Evolutionary conservation across 1,139 yeast species (phyloP), one percentile per base, ranked within the genome.

Genomic region (Suhomyces bribrorum): DNA sequence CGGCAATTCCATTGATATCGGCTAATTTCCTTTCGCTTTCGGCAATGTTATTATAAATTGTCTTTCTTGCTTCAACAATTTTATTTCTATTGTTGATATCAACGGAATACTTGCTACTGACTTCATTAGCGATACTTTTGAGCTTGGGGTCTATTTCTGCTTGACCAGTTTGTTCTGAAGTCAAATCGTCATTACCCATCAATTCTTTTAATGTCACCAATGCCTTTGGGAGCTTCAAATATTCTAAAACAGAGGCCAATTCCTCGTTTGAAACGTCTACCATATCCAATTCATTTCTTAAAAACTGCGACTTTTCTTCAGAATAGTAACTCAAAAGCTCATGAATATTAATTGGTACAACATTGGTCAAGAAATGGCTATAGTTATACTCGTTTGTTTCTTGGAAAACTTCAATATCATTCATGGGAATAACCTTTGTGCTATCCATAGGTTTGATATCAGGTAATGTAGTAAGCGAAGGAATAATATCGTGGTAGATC

Each of bases 281-380:
- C 47, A 76, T 74, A 45, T 89, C 97, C 34, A 83, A 73, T 54
- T 87, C 92, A 38, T 70, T 73, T 50, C 98, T 74, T 37, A 89
- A 64, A 36, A 87, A 63, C 45, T 79, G 81, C 0, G 96, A 90
- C 60, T 88, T 86, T 56, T 86, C 90, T 56, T 92, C 98, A 0
- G 96, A 86, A 58, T 92, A 92, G 48, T 81, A 71, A 50, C 96
- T 87, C 40, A 87, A 77, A 52, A 86, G 80, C 57, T 90, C 96
- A 56, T 89, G 96, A 25, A 90, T 87, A 31, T 83, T 79, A 52
- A 89, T 70, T 2, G 98, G 97, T 7, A 92, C 83, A 17, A 92
- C 86, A 47, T 83, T 85, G 39, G 75, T 83, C 60, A 85, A 87
- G 34, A 92, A 72, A 37, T 72, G 70, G 18, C 69, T 64, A 31